Conservation (phyloP, 495 filamentous ascomycete species). For the Penicillium flavigenum region DNA sequence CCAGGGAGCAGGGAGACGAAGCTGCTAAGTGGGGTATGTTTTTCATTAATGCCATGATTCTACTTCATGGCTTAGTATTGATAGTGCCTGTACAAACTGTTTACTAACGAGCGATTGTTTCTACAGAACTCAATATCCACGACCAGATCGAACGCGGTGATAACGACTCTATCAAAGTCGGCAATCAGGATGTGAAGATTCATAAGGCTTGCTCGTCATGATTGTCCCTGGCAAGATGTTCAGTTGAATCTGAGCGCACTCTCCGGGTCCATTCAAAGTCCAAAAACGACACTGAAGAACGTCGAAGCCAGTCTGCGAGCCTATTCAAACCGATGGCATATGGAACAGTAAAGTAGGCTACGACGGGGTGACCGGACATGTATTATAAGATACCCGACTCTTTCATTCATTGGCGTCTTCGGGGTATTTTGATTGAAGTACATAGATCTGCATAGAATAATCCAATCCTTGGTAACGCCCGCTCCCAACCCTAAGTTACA, state of each 20-base stretch:
- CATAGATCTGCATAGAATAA: constrained; percentile 42
- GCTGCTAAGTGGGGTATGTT: constrained; percentile 64
- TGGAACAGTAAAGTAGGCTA: constrained; percentile 10
- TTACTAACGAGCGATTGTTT: constrained; percentile 11
- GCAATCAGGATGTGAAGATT: constrained; percentile 44
- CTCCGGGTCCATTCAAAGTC: constrained; percentile 5
- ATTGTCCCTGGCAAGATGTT: background rate
- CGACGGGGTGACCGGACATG: constrained; percentile 23
- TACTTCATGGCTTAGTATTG: no score
- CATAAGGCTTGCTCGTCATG: constrained; percentile 47
- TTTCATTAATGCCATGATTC: background rate
- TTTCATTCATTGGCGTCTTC: constrained; percentile 38
- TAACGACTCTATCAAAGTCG: constrained; percentile 79
- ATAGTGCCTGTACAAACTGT: background rate
- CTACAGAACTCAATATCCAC: constrained; percentile 78
- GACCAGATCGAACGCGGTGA: constrained; percentile 87
- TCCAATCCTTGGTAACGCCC: constrained; percentile 40
- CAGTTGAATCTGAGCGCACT: constrained; percentile 7
- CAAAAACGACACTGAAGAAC: background rate
- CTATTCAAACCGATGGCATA: background rate
- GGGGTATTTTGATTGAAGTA: constrained; percentile 41
- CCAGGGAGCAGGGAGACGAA: constrained; percentile 50
- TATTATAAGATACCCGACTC: constrained; percentile 52
- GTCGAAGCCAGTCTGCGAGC: background rate
- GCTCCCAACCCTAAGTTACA: constrained; percentile 37